phyloP scores from a whole-genome alignment of 257 asterid species.

The Cynanchum wilfordii region DNA sequence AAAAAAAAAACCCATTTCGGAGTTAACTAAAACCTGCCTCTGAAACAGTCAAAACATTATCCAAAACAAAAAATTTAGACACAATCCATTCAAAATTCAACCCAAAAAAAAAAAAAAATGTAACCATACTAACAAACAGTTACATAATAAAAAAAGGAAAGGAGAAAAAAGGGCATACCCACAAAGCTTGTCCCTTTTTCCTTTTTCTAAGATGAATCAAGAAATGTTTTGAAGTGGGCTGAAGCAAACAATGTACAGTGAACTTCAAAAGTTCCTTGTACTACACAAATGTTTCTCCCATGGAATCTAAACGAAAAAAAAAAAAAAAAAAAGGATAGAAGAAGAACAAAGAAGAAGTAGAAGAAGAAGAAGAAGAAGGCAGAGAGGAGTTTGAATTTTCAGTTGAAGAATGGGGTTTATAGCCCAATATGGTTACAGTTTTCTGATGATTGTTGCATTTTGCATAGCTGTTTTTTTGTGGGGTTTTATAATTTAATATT shows the following conservation, averaged over 20 bases:
- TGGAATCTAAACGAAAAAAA: neutral
- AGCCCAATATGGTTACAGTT: slow-evolving; percentile 12
- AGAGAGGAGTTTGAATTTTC: slow-evolving; percentile 10
- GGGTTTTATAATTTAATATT: slow-evolving; percentile 13
- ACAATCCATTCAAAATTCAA: slow-evolving; percentile 1
- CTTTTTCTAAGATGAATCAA: neutral
- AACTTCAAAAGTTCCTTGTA: neutral
- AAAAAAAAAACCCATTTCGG: slow-evolving; percentile 5
- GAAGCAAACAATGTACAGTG: slow-evolving; percentile 1
- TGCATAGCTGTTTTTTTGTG: slow-evolving; percentile 16
- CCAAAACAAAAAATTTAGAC: neutral
- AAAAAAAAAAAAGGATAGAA: neutral
- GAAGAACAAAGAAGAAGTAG: neutral
- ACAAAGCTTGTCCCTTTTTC: slow-evolving; percentile 6
- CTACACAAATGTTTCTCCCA: neutral
- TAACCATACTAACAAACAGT: neutral
- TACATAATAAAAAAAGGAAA: neutral
- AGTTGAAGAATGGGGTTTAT: slow-evolving; percentile 11
- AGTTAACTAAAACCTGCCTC: neutral
- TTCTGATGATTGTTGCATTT: slow-evolving; percentile 12
- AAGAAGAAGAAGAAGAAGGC: neutral
- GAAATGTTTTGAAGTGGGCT: neutral
- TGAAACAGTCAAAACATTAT: slow-evolving; percentile 3
- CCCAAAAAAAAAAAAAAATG: neutral
- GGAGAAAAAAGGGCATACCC: neutral